These are phyloP conservation scores for Ophiostoma ips DNA, from an alignment of 2,329 filamentous ascomycete species.

Conservation along the genomic window DNA sequence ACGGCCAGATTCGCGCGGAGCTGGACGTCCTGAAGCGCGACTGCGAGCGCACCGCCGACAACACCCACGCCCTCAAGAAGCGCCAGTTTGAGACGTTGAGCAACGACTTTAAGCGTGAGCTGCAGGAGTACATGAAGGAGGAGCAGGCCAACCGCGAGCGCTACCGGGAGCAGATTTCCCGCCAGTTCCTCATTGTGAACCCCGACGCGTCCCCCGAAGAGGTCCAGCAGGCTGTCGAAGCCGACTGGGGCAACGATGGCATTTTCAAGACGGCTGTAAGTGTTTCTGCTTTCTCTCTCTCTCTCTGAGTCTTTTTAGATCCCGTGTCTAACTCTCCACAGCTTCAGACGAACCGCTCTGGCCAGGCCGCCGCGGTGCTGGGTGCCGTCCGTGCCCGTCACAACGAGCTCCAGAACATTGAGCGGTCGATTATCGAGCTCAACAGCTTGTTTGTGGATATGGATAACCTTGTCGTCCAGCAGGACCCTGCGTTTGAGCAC, in stretches of 20 bases:
- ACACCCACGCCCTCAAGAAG: constrained; percentile 50
- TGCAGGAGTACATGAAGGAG: constrained; percentile 56
- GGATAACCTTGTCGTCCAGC: constrained; percentile 57
- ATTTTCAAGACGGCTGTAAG: constrained; percentile 72
- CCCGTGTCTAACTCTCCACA: constrained; percentile 20
- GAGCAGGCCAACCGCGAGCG: constrained; percentile 57
- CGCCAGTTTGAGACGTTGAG: constrained; percentile 57
- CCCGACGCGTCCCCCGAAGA: constrained; percentile 64
- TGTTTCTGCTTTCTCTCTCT: constrained; percentile 14
- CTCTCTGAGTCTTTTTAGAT: not conserved
- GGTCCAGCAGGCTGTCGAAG: constrained; percentile 52
- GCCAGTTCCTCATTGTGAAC: constrained; percentile 72
- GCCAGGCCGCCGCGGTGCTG: constrained; percentile 58
- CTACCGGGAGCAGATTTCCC: constrained; percentile 64
- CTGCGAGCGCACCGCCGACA: constrained; percentile 46
- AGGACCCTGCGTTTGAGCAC: constrained; percentile 48
- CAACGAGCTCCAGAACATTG: constrained; percentile 70
- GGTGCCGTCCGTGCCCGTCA: constrained; percentile 70
- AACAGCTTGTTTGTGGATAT: constrained; percentile 59
- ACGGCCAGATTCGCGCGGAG: constrained; percentile 63
- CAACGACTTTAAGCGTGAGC: constrained; percentile 55
- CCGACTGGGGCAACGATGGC: constrained; percentile 64
- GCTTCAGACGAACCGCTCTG: constrained; percentile 62
- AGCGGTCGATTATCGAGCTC: constrained; percentile 59
- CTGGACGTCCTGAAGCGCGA: constrained; percentile 65